Percentiles rank a stretch among this genome's conserved stretches.
phyloP scores from a whole-genome alignment of 768 basidiomycete species.

The Termitomyces sp. region DNA sequence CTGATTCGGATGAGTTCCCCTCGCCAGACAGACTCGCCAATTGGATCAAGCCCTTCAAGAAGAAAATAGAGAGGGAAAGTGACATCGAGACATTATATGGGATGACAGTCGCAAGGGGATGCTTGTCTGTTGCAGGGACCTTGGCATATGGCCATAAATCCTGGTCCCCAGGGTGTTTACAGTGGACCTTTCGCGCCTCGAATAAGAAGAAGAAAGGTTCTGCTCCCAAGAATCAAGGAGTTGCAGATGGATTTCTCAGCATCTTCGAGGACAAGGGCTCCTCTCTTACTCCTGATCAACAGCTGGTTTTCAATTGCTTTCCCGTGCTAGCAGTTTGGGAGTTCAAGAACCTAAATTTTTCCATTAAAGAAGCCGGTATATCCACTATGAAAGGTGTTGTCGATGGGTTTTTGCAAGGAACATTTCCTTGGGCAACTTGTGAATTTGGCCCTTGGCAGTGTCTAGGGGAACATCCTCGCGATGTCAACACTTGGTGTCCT shows the following conservation, averaged over 20 bases:
- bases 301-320: background rate
- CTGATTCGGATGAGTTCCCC: too few species aligned
- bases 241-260: background rate
- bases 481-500: background rate
- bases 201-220: background rate
- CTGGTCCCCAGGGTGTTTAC: background rate
- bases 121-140: background rate
- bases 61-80: too few species aligned
- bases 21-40: too few species aligned
- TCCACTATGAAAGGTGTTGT: background rate
- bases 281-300: background rate
- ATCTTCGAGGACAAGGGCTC: background rate
- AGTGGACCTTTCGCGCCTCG: background rate
- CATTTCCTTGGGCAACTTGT: background rate
- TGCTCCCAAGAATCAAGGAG: background rate
- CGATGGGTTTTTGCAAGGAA: background rate
- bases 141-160: background rate
- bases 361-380: background rate
- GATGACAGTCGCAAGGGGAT: background rate
- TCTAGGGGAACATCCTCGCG: background rate
- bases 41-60: too few species aligned
- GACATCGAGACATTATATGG: too few species aligned
- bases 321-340: background rate
- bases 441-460: background rate
- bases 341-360: conserved; percentile 1